Base-by-base conservation (phyloP, 2,329 filamentous ascomycete genomes). In the Thelonectria blattea region DNA sequence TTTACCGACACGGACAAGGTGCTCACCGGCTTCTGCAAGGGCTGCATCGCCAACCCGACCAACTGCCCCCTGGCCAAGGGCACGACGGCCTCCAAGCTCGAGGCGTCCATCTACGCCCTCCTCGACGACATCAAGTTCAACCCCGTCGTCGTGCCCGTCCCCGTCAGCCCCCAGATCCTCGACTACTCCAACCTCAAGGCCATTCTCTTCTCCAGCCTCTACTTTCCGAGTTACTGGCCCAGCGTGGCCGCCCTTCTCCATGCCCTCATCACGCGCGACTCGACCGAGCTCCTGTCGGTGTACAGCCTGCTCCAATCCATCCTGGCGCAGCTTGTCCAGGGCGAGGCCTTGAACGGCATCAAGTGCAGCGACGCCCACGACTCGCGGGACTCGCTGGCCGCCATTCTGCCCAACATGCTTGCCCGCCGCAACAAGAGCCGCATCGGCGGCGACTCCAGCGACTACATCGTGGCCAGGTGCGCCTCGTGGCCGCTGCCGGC, bases 401-500 rank as follows among this genome's bases (percentile, higher is more conserved):
- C 71, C 3, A 64, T 75, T 17, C 15, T 65, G 2, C 66, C 71
- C 6, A 65, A 68, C 14, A 43, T 74, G 15, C 55, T 70, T 14
- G 52, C 52, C 1, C 64, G 72, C 27, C 62, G 64, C 47, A 30
- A 66, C 1, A 66, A 64, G 17, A 77, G 73, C 61, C 67, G 67
- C 10, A 56, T 71, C n/a, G 63, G 70, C 8, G 74, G 70, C 1
- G 70, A 72, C 11, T n/a, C 57, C 1, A 56, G 60, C 32, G 60
- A 64, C 0, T 2, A 2, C 8, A 3, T 65, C 3, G 50, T 64
- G 24, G 64, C 74, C 50, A 47, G 55, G 1, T 81, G 79, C 64
- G 73, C 73, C 1, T 74, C 74, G 61, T 81, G 78, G 79, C 68
- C 63, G 20, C 58, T 78, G 9, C 68, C 73, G 5, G 73, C 78